Evolutionary conservation across 345 rosid genomes (phyloP).

Genomic region (Geranium brycei): DNA sequence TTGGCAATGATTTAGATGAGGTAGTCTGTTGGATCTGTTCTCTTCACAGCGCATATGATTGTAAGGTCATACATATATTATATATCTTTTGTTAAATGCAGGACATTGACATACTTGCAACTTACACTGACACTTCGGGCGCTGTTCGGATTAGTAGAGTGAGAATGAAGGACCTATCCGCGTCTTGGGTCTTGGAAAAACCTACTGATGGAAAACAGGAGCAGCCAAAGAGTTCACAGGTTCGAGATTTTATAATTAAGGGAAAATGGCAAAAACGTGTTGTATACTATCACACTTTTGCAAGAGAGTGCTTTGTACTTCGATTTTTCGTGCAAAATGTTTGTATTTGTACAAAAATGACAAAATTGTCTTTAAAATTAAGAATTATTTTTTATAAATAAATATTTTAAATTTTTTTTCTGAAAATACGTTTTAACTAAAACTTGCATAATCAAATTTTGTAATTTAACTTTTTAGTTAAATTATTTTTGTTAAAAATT

Average conservation of each 20-base stretch:
- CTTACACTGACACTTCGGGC: conserved; percentile 70
- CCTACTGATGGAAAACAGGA: conserved; percentile 29
- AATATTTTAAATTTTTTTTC: no score
- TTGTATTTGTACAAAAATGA: no score
- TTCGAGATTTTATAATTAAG: conserved; percentile 9
- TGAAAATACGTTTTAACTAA: background rate
- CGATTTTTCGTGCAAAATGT: no score
- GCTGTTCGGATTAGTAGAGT: conserved; percentile 44
- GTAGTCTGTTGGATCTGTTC: conserved; percentile 19
- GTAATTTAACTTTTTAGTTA: no score
- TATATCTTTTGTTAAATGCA: conserved; percentile 19
- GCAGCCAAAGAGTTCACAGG: conserved; percentile 36
- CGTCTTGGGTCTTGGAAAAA: conserved; percentile 82
- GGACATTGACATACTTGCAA: conserved; percentile 82
- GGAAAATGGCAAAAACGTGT: no score
- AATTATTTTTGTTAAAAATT: no score
- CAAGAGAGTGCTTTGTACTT: no score
- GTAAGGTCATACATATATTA: conserved; percentile 19
- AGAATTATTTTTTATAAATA: no score
- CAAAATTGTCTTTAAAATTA: no score
- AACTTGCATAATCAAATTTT: no score
- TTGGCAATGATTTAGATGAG: conserved; percentile 29
- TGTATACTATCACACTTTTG: no score
- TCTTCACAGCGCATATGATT: conserved; percentile 3
- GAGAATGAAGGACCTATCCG: conserved; percentile 76